A percentile compares a stretch with the other conserved stretches of the same genome.
Evolutionary conservation across 1,284 basidiomycete species (phyloP).

Genomic region (Peniophora sp.): DNA sequence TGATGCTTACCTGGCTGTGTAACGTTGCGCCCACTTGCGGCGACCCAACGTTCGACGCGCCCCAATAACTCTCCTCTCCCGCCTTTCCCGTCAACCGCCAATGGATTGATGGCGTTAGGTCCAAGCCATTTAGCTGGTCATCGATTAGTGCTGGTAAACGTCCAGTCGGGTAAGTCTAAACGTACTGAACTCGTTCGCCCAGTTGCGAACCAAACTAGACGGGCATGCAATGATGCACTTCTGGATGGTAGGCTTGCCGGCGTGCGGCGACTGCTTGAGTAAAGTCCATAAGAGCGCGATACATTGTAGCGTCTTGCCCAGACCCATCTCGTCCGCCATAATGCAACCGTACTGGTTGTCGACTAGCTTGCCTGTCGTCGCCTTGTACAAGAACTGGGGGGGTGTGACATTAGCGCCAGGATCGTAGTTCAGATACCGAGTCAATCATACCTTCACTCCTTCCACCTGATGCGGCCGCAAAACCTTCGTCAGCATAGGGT

Average conservation of each 20-base stretch:
- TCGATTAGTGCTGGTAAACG: conserved; percentile 2
- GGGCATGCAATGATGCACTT: conserved; percentile 99
- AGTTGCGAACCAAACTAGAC: conserved; percentile 94
- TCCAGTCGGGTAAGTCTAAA: conserved; percentile 8
- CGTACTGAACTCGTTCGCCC: conserved; percentile 93
- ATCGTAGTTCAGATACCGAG: conserved; percentile 2
- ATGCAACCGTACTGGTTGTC: conserved; percentile 95
- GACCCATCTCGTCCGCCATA: conserved; percentile 99
- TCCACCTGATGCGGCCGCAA: conserved; percentile 97
- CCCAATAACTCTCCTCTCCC: conserved; percentile 74
- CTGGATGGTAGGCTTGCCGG: conserved; percentile 85
- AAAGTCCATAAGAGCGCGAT: conserved; percentile 95
- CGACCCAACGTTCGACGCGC: conserved; percentile 81
- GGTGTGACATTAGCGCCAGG: conserved; percentile 11
- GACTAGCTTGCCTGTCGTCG: conserved; percentile 88
- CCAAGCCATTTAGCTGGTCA: conserved; percentile 86
- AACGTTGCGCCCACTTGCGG: conserved; percentile 79
- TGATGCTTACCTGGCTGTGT: conserved; percentile 71
- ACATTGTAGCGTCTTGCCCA: conserved; percentile 94
- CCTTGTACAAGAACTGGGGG: conserved; percentile 84
- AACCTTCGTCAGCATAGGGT: conserved; percentile 81
- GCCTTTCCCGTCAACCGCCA: conserved; percentile 89
- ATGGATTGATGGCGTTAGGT: conserved; percentile 68
- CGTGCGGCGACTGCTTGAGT: conserved; percentile 90
- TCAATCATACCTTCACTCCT: conserved; percentile 78